phyloP scores from a whole-genome alignment of 164 flowering plant genomes.

The Hamamelis virginiana region DNA sequence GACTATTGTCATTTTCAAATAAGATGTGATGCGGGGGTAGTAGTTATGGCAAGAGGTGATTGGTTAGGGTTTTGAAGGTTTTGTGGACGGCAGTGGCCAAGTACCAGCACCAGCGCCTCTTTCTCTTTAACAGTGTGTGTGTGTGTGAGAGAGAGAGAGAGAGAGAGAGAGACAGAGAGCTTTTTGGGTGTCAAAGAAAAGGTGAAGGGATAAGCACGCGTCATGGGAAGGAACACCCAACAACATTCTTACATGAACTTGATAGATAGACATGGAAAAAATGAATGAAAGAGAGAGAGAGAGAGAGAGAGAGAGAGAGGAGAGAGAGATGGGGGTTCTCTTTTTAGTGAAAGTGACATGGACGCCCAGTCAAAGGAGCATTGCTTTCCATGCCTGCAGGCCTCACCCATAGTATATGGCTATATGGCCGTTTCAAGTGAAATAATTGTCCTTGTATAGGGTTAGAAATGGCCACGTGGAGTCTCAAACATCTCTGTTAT shows the following conservation, averaged over 20 bases:
- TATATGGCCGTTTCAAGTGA: not conserved
- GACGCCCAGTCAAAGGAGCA: constrained; percentile 26
- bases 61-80: constrained; percentile 23
- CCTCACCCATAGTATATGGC: not conserved
- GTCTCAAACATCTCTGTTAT: not conserved
- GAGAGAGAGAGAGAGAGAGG: constrained; percentile 7
- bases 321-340: constrained; percentile 16
- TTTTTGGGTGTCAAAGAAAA: constrained; percentile 14
- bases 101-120: constrained; percentile 19
- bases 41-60: constrained; percentile 11
- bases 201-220: constrained; percentile 32
- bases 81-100: constrained; percentile 15
- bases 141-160: constrained; percentile 11
- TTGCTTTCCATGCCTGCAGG: constrained; percentile 15
- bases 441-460: constrained; percentile 21
- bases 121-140: constrained; percentile 7
- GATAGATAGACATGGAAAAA: constrained; percentile 10
- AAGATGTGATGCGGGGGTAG: constrained; percentile 4
- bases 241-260: constrained; percentile 21
- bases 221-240: constrained; percentile 16
- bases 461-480: constrained; percentile 8
- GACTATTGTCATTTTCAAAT: constrained; percentile 22
- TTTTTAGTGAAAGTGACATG: constrained; percentile 36
- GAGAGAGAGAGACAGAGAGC: constrained; percentile 7
- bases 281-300: not conserved